A percentile compares a stretch with the other conserved stretches of the same genome.
Evolutionary conservation across 805 yeast genomes (phyloP).

Genomic region (Cyberlindnera mississippiensis): DNA sequence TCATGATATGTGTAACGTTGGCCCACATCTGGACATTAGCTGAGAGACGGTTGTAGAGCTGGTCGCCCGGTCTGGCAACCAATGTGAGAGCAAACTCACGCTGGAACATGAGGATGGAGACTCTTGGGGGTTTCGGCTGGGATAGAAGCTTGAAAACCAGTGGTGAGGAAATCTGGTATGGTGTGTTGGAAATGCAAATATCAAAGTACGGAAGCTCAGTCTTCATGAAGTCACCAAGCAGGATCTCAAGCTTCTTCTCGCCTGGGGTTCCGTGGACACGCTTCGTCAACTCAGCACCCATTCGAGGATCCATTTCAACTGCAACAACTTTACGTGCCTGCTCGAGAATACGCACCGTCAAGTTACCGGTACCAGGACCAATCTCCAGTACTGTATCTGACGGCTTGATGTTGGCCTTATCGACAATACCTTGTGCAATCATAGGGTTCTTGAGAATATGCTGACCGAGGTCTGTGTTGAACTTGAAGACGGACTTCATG

Average conservation of each 20-base stretch:
- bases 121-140: constrained; percentile 92
- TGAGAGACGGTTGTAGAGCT: constrained; percentile 84
- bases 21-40: constrained; percentile 99
- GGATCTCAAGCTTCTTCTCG: constrained; percentile 84
- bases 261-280: constrained; percentile 97
- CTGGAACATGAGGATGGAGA: constrained; percentile 94
- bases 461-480: constrained; percentile 95
- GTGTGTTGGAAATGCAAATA: constrained; percentile 94
- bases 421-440: constrained; percentile 97
- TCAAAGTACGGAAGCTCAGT: constrained; percentile 93
- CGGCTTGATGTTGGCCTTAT: constrained; percentile 89
- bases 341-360: constrained; percentile 88
- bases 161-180: constrained; percentile 96
- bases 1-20: constrained; percentile 97
- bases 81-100: constrained; percentile 93
- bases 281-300: constrained; percentile 98
- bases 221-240: constrained; percentile 95
- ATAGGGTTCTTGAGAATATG: constrained; percentile 94
- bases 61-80: constrained; percentile 95
- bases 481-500: constrained; percentile 83
- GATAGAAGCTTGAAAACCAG: constrained; percentile 87
- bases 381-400: constrained; percentile 92
- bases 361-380: constrained; percentile 99
- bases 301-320: constrained; percentile 98
- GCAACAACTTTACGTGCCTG: constrained; percentile 94